Evolutionary conservation across 805 yeast genomes (phyloP), one percentile per base, ranked within the genome.

Genomic region (Starmerella ratchasimensis): DNA sequence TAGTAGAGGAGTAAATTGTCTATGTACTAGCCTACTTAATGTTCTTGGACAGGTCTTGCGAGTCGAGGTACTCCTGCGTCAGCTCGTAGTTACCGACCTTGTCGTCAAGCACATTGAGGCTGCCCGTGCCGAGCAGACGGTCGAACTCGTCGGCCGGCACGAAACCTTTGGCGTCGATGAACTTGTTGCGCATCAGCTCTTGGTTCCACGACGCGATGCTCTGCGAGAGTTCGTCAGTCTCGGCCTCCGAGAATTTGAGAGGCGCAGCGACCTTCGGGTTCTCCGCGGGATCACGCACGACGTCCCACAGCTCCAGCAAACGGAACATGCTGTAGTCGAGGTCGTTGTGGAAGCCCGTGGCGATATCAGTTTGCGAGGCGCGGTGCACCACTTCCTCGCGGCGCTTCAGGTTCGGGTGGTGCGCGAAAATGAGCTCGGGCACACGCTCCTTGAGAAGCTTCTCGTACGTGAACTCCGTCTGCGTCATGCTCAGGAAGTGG

Each of bases 111-210:
- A 74, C 68, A 37, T 71, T 73, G 39, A 88, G 64, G 39, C 77
- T 65, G 1, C 88, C 90, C 43, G 75, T 75, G 16, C 73, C 71
- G 28, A 74, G 58, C 50, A 82, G 65, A 34, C 71, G 70, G 24
- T 73, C 77, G 53, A 88, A 86, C 79, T 83, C 74, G 54, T 83
- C 94, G 55, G 83, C 94, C 14, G 97, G 95, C 40, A 90, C 71
- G 94, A 96, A 88, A 4, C 95, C 95, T 38, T 80, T 79, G 18
- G 95, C 80, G 33, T 88, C 88, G 22, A 81, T 77, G 59, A 83
- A 86, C 29, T 96, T 95, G 35, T 74, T 68, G 5, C 75, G 65
- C 26, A 77, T 68, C 33, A 80, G 60, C 48, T 72, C 74, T 45
- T 70, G 62, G 58, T 82, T 88, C 63, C 81, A 80, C 22, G 65